Base-by-base conservation (phyloP, 805 yeast genomes). In the Metschnikowia hibisci region DNA sequence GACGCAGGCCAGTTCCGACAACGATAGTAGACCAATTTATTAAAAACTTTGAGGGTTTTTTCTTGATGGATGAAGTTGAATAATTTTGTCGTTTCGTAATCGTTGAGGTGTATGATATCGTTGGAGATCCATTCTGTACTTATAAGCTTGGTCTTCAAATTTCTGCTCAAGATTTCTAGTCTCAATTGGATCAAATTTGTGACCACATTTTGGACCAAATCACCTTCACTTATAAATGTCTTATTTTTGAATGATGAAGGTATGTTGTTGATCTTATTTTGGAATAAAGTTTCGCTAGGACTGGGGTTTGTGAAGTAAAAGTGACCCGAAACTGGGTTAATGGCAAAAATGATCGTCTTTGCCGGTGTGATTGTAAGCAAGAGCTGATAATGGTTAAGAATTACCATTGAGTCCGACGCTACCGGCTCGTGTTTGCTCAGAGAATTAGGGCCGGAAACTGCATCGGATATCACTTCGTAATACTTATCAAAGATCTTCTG, bases 61-160 rank as follows among this genome's bases (percentile, higher is more conserved):
- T 61, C 51, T 14, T 54, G 55, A 5, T 51, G 53, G 26, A 63
- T 51, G 46, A 62, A 60, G 25, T 68, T 63, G 44, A 65, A 61
- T 28, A 78, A 53, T 42, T 72, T 71, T 8, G 37, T 38, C 15
- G 72, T 56, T 55, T 82, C 89, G 16, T 66, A 68, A 3, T 71
- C 68, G 2, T 71, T 64, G 23, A 85, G 54, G 26, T 63, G 69
- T 36, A 84, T 70, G 32, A 77, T 71, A 32, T 76, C 78, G 50
- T 77, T 77, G n/a, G 70, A 66, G 5, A 78, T 71, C 93, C 93
- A 86, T 23, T 82, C 86, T 0, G 82, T 76, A 0, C 87, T 82
- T 29, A 71, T 67, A 42, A 87, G 73, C 47, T 81, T 71, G 7
- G 78, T 73, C 10, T 76, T 63, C 23, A 82, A 65, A 44, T 81